Base-by-base conservation (phyloP, 768 basidiomycete genomes). In the Lactarius evosmus region DNA sequence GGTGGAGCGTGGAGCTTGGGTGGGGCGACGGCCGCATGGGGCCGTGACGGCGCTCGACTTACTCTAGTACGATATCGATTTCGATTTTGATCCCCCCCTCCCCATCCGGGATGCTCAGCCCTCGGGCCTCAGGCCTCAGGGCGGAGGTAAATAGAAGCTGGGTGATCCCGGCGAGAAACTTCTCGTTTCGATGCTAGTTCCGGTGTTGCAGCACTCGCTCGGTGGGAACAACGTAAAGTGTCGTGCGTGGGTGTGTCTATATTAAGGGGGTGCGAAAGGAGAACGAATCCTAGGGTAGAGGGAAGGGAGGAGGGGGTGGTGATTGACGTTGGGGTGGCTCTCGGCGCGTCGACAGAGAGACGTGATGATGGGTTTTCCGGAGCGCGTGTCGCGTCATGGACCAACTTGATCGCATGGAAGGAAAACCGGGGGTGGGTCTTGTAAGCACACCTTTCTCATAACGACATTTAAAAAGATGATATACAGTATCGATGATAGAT, bases 401-500 rank as follows among this genome's bases (percentile, higher is more conserved):
- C 46, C 8, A 41, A 46, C 44, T 14, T 64, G 58, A 55, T 60
- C 12, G 54, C 54, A 56, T 65, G 63, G 59, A 65, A 65, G 53
- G 36, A 38, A 30, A 52, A 57, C 38, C 30, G 22, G 3, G 8
- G 8, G 9, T 63, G 29, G 34, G 41, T 2, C 40, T 58, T 14
- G 50, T 63, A 38, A 50, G 62, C 29, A 19, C 22, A 52, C 33
- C 34, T 25, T 53, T 17, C 58, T 52, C 36, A 38, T 38, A 34
- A 34, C 9, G 32, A 8, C 58, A n/a, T 33, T 41, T 58, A 36
- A 46, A n/a, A n/a, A n/a, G n/a, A n/a, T n/a, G n/a, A n/a, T n/a
- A n/a, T n/a, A n/a, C n/a, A n/a, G n/a, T n/a, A n/a, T n/a, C n/a
- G n/a, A n/a, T n/a, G n/a, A n/a, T n/a, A 50, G 2, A 22, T 53